A percentile compares a stretch with the other conserved stretches of the same genome.
Evolutionary conservation across 2,329 filamentous ascomycete species (phyloP).

Genomic region (Paraphoma chrysanthemicola): DNA sequence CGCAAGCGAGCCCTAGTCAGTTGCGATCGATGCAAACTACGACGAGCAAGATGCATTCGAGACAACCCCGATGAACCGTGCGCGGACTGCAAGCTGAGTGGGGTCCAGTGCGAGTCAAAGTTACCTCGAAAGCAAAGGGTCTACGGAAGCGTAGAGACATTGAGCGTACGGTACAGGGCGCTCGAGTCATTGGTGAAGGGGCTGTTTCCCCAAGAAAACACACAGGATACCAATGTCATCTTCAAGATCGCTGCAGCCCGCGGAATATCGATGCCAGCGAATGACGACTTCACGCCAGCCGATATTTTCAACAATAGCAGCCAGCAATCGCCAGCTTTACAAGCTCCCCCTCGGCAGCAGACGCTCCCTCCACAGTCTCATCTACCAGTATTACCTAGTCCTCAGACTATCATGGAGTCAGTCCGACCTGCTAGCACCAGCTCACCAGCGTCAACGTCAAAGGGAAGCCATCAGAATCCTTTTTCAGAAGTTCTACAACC

Average conservation of each 20-base stretch:
- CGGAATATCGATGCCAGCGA: constrained; percentile 47
- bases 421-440: constrained; percentile 11
- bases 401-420: constrained; percentile 7
- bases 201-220: constrained; percentile 50
- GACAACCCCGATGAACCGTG: constrained; percentile 41
- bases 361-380: constrained; percentile 3
- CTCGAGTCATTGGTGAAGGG: constrained; percentile 53
- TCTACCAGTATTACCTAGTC: constrained; percentile 6
- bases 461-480: constrained; percentile 18
- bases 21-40: constrained; percentile 40
- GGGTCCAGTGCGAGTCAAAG: constrained; percentile 52
- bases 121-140: constrained; percentile 55
- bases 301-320: constrained; percentile 30
- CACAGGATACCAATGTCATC: constrained; percentile 48
- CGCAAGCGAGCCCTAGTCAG: constrained; percentile 40
- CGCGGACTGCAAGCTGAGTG: constrained; percentile 49
- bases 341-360: not conserved
- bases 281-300: constrained; percentile 33
- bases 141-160: constrained; percentile 56
- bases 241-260: constrained; percentile 50
- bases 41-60: constrained; percentile 38
- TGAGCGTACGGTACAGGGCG: constrained; percentile 53
- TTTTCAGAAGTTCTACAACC: constrained; percentile 20
- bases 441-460: constrained; percentile 14
- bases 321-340: constrained; percentile 4